A percentile compares a stretch with the other conserved stretches of the same genome.
These are phyloP conservation scores for Phaseolus coccineus DNA, from an alignment of 331 rosid species.

Conservation along the genomic window DNA sequence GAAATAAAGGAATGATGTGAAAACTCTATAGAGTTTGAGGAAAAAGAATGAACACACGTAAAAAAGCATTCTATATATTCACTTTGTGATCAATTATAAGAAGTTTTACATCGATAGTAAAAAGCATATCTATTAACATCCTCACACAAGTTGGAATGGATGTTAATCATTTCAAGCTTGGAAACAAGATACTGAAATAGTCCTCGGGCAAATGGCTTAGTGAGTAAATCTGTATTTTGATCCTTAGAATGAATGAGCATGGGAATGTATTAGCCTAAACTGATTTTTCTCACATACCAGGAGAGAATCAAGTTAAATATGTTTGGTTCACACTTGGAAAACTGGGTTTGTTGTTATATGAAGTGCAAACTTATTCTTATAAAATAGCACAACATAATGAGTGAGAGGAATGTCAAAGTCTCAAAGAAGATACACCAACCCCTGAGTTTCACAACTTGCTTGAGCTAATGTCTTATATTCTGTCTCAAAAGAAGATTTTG, in stretches of 20 bases:
- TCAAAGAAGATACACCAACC: not conserved
- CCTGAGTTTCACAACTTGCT: not conserved
- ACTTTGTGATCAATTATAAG: too few species aligned
- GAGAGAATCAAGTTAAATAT: not conserved
- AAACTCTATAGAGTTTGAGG: too few species aligned
- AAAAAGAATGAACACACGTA: too few species aligned
- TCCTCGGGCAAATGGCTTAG: not conserved
- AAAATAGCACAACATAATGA: not conserved
- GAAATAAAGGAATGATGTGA: too few species aligned
- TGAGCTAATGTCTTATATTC: not conserved
- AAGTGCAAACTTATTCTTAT: not conserved
- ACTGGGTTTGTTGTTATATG: not conserved
- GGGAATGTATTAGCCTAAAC: not conserved
- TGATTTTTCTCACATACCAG: not conserved
- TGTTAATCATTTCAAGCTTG: not conserved
- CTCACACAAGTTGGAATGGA: not conserved
- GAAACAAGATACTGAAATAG: not conserved
- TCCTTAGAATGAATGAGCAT: not conserved
- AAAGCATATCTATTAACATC: not conserved
- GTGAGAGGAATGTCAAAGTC: not conserved
- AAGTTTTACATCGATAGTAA: too few species aligned
- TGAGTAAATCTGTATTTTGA: not conserved
- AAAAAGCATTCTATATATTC: too few species aligned
- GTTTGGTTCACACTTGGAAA: not conserved
- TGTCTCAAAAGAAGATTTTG: not conserved